Evolutionary conservation across 768 basidiomycete genomes (phyloP).

Genomic region (Naganishia onofrii): DNA sequence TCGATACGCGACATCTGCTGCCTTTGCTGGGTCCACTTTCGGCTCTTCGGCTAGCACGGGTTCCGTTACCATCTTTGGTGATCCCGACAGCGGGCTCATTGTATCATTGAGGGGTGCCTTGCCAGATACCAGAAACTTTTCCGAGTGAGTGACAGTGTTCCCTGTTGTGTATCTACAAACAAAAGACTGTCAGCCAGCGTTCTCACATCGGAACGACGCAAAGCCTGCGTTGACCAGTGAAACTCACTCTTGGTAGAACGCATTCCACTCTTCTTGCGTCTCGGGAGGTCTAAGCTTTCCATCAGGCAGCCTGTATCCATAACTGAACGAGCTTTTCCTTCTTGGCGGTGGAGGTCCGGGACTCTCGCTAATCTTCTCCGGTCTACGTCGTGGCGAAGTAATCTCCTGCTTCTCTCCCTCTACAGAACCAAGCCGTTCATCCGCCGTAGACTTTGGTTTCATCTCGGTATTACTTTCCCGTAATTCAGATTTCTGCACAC

Average conservation of each 20-base stretch:
- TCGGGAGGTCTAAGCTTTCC: slow-evolving; percentile 15
- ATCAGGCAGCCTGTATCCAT: slow-evolving; percentile 5
- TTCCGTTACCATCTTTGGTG: neutral
- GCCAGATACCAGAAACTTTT: slow-evolving; percentile 3
- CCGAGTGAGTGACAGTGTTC: neutral
- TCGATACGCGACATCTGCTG: neutral
- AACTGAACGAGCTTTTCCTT: slow-evolving; percentile 5
- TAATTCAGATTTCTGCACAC: no score
- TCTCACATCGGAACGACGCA: neutral
- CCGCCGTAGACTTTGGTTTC: neutral
- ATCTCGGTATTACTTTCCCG: no score
- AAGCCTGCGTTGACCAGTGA: neutral
- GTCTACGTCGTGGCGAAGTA: neutral
- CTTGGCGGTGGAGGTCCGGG: no score
- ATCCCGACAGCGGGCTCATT: neutral
- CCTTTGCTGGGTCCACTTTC: neutral
- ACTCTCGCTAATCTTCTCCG: neutral
- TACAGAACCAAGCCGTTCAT: neutral
- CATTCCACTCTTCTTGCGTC: slow-evolving; percentile 20
- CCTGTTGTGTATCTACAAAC: neutral
- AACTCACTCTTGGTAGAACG: slow-evolving; percentile 22
- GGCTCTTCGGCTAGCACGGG: neutral
- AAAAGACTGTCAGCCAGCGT: neutral
- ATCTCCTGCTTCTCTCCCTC: neutral
- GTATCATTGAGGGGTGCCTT: neutral